phyloP scores from a whole-genome alignment of 345 rosid genomes.

The Geranium rotundifolium region DNA sequence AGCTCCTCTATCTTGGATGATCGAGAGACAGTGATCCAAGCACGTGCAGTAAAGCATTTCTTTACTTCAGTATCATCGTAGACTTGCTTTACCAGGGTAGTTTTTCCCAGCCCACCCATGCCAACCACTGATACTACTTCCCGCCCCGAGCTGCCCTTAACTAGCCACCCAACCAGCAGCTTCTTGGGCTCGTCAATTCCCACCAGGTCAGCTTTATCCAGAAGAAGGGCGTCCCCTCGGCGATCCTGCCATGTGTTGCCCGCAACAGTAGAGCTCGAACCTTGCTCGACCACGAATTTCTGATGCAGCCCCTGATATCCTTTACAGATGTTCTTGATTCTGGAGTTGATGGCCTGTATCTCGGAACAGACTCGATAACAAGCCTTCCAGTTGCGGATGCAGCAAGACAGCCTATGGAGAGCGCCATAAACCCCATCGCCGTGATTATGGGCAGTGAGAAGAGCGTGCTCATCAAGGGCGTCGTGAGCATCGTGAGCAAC shows the following conservation, averaged over 20 bases:
- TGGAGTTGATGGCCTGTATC: slow-evolving; percentile 9
- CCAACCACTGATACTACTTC: slow-evolving; percentile 14
- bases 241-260: not conserved
- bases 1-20: slow-evolving; percentile 7
- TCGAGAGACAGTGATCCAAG: slow-evolving; percentile 16
- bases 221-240: slow-evolving; percentile 18
- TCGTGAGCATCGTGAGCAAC: slow-evolving; percentile 17
- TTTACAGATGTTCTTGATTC: slow-evolving; percentile 9
- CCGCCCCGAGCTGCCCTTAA: slow-evolving; percentile 5
- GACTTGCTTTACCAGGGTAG: slow-evolving; percentile 15
- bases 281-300: slow-evolving; percentile 6
- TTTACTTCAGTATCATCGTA: slow-evolving; percentile 13
- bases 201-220: slow-evolving; percentile 20
- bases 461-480: slow-evolving; percentile 20
- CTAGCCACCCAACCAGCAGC: slow-evolving; percentile 8
- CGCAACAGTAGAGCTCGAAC: slow-evolving; percentile 4
- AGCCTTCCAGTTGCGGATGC: slow-evolving; percentile 6
- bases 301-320: slow-evolving; percentile 7
- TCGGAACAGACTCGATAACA: slow-evolving; percentile 4
- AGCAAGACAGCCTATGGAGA: not conserved
- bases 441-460: slow-evolving; percentile 1
- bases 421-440: slow-evolving; percentile 5
- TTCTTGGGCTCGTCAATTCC: slow-evolving; percentile 16
- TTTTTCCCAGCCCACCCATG: slow-evolving; percentile 18
- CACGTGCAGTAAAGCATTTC: slow-evolving; percentile 7